Evolutionary conservation across 2,329 filamentous ascomycete species (phyloP).

Genomic region (Colletotrichum sp.): DNA sequence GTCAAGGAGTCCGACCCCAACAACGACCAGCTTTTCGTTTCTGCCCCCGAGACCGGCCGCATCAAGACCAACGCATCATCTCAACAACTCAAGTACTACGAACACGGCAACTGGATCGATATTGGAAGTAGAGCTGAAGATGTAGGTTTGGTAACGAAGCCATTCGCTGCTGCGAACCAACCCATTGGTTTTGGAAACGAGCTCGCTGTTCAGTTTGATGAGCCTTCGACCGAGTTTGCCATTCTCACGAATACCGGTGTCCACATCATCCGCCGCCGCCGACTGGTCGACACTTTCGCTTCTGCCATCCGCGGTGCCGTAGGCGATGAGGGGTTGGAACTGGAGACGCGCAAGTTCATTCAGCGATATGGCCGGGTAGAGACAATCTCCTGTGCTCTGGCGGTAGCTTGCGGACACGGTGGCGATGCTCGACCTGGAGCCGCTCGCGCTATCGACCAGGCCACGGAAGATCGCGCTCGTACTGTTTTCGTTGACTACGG

Average conservation of each 20-base stretch:
- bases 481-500: constrained; percentile 92
- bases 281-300: constrained; percentile 92
- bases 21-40: constrained; percentile 77
- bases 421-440: constrained; percentile 76
- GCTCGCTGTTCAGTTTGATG: constrained; percentile 93
- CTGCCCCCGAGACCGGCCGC: constrained; percentile 86
- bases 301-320: constrained; percentile 75
- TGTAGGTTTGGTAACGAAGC: constrained; percentile 76
- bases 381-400: constrained; percentile 87
- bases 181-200: constrained; percentile 92
- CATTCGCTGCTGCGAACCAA: constrained; percentile 71
- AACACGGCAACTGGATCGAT: constrained; percentile 81
- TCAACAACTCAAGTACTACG: constrained; percentile 68
- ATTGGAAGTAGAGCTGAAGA: constrained; percentile 78
- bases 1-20: constrained; percentile 63
- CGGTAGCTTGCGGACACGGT: constrained; percentile 93
- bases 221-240: constrained; percentile 81
- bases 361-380: constrained; percentile 87
- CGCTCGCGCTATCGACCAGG: constrained; percentile 79
- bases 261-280: constrained; percentile 81
- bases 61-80: constrained; percentile 67
- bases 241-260: constrained; percentile 91
- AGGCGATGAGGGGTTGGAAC: constrained; percentile 81
- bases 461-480: constrained; percentile 84
- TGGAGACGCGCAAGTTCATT: constrained; percentile 83